Percentiles rank a stretch among this genome's conserved stretches.
Conservation (phyloP, 306 rosid genomes). For the Prunus padus region DNA sequence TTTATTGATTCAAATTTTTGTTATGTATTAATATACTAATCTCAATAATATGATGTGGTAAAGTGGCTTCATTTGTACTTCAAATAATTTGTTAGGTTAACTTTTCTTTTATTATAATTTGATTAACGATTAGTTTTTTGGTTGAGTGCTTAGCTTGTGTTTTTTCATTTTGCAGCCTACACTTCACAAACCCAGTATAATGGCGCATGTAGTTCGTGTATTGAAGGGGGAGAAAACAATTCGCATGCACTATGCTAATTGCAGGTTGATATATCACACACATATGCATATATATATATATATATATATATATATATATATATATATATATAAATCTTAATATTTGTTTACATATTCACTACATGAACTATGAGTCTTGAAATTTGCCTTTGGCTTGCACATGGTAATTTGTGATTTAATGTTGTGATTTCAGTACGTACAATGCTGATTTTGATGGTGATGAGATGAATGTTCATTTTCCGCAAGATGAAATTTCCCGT, state of each 20-base stretch:
- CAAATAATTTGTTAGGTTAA: background rate
- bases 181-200: constrained; percentile 97
- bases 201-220: constrained; percentile 92
- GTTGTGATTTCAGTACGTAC: constrained; percentile 59
- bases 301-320: no score
- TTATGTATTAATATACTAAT: background rate
- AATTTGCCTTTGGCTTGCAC: background rate
- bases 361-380: background rate
- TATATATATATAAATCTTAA: constrained; percentile 1
- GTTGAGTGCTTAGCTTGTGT: background rate
- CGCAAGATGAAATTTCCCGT: constrained; percentile 96
- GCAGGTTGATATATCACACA: constrained; percentile 31
- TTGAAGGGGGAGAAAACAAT: constrained; percentile 91
- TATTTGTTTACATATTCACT: background rate
- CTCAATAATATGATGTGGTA: background rate
- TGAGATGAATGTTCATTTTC: constrained; percentile 97
- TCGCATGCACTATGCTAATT: constrained; percentile 93
- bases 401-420: constrained; percentile 15
- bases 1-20: background rate
- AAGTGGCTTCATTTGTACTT: background rate
- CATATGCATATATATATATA: background rate
- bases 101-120: background rate
- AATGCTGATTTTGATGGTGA: constrained; percentile 99
- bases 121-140: background rate
- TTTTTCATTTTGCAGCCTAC: constrained; percentile 70